Evolutionary conservation across 2,329 filamentous ascomycete species (phyloP), one percentile per base, ranked within the genome.

Genomic region (Calonectria naviculata): DNA sequence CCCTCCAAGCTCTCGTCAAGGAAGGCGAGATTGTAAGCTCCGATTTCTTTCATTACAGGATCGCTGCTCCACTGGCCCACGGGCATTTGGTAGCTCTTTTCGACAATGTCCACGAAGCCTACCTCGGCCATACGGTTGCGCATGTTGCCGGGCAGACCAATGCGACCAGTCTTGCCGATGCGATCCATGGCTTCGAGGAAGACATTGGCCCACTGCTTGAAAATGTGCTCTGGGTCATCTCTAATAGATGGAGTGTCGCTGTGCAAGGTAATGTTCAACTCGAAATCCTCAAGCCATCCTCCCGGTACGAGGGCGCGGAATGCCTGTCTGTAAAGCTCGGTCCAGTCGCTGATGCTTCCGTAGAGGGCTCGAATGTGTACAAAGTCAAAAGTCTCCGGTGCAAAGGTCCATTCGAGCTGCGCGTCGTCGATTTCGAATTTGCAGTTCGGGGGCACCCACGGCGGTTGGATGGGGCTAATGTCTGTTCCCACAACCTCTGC

Each of bases 251-350:
- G 74, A 5, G 64, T 49, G 6, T 77, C 64, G n/a, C 75, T 77
- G 8, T 66, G 54, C 6, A 75, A 24, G 15, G 74, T 67, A 29
- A 77, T 74, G 12, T 75, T 73, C 28, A 74, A 42, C 49, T 76
- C 74, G 15, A 77, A 70, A 26, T 74, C 62, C 52, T 77, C 74
- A 5, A 74, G 44, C 72, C 70, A 77, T 13, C 70, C 72, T 7
- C 75, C 75, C 34, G 71, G 68, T 4, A 47, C 46, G 4, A 61
- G 38, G 1, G 38, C 63, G 5, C 46, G 24, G 56, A 66, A 63
- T 7, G 68, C 68, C 28, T 70, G 36, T 9, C 56, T 44, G 36
- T 70, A 70, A 0, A 70, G 29, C 54, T 63, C 24, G 21, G 44
- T 38, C 68, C 68, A 70, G n/a, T 70, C 63, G 17, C 24, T 24